Evolutionary conservation across 1,284 basidiomycete species (phyloP).

Genomic region (Ceratobasidium sp.): DNA sequence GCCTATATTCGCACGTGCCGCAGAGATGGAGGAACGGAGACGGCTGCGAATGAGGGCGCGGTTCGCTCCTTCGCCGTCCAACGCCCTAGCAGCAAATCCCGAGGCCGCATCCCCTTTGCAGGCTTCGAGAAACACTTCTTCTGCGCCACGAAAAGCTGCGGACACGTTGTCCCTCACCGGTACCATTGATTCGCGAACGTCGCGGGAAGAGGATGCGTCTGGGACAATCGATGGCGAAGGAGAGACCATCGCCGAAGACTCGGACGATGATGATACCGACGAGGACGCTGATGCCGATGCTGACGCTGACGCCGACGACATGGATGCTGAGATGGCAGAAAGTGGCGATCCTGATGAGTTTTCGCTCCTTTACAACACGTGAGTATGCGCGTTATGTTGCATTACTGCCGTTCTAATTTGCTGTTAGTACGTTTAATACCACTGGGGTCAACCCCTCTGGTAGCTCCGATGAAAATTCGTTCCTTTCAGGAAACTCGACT

Average conservation of each 20-base stretch:
- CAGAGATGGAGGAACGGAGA: conserved; percentile 76
- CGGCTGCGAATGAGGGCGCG: conserved; percentile 65
- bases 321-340: conserved; percentile 38
- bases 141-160: conserved; percentile 33
- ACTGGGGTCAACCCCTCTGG: conserved; percentile 49
- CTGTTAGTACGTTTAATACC: conserved; percentile 52
- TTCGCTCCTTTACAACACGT: conserved; percentile 67
- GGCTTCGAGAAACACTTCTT: conserved; percentile 32
- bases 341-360: conserved; percentile 34
- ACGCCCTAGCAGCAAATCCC: not conserved
- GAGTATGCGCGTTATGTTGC: conserved; percentile 47
- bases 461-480: conserved; percentile 42
- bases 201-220: conserved; percentile 29
- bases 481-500: conserved; percentile 41
- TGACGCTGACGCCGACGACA: conserved; percentile 47
- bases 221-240: conserved; percentile 46
- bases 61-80: conserved; percentile 50
- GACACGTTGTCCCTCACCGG: conserved; percentile 31
- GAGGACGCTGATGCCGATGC: conserved; percentile 66
- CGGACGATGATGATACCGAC: conserved; percentile 56
- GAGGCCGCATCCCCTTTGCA: conserved; percentile 56
- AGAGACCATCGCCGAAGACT: conserved; percentile 42
- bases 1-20: conserved; percentile 52
- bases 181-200: conserved; percentile 34
- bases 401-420: not conserved